A percentile compares a stretch with the other conserved stretches of the same genome.
These are phyloP conservation scores for Botryobasidium botryosum DNA, from an alignment of 768 basidiomycete genomes.

Conservation along the genomic window DNA sequence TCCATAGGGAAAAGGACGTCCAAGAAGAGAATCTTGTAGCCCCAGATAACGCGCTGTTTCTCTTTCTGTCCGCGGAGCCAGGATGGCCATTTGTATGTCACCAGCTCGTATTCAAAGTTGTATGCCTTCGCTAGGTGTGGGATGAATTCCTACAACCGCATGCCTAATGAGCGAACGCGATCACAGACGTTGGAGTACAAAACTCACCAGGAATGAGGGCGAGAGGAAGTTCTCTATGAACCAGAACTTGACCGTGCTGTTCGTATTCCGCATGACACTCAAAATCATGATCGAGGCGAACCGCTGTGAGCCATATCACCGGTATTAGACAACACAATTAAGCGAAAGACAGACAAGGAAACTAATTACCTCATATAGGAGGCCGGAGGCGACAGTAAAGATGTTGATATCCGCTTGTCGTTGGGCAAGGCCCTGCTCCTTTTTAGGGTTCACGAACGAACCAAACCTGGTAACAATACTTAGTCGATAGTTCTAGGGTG, in stretches of 20 bases:
- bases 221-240: conserved; percentile 99
- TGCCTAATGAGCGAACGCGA: background rate
- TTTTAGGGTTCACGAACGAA: conserved; percentile 24
- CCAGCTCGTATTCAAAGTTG: conserved; percentile 87
- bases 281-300: conserved; percentile 98
- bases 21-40: conserved; percentile 97
- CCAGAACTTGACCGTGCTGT: conserved; percentile 96
- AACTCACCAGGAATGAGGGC: conserved; percentile 76
- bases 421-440: conserved; percentile 14
- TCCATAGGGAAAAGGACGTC: conserved; percentile 99
- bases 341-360: background rate
- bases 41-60: conserved; percentile 98
- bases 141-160: conserved; percentile 73
- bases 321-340: conserved; percentile 2
- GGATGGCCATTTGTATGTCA: conserved; percentile 98
- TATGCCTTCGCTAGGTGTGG: conserved; percentile 85
- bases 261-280: conserved; percentile 86
- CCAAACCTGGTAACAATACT: too few relatives aligned
- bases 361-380: conserved; percentile 70
- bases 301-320: conserved; percentile 39
- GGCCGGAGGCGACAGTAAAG: conserved; percentile 94
- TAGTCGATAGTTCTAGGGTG: too few relatives aligned
- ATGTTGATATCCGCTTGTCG: conserved; percentile 89
- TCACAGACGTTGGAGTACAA: background rate
- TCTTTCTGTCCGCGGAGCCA: conserved; percentile 96